Conservation (phyloP, 2,329 filamentous ascomycete species). For the Hymenoscyphus infarciens region DNA sequence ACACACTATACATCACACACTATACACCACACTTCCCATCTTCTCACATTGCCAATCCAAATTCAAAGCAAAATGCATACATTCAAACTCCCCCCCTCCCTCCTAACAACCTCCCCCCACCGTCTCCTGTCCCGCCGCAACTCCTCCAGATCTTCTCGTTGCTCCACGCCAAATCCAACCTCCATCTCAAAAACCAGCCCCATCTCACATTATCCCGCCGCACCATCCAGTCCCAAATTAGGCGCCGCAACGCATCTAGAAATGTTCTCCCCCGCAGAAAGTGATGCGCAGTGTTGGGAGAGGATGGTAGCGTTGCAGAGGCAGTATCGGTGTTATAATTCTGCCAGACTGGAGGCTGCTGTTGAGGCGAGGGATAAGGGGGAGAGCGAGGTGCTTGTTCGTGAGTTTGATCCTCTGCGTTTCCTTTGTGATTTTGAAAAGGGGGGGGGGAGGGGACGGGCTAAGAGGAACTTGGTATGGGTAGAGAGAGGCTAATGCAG, state of each 20-base stretch:
- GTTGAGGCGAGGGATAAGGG: constrained; percentile 29
- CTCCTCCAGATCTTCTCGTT: constrained; percentile 1
- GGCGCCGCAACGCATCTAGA: background rate
- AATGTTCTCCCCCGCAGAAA: constrained; percentile 10
- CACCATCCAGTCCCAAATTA: background rate
- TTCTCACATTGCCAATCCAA: background rate
- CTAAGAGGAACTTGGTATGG: no score
- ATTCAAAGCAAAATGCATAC: background rate
- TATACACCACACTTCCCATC: background rate
- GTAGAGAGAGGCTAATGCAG: constrained; percentile 7
- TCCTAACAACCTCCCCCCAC: background rate
- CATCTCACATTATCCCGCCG: background rate
- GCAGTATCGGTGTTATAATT: constrained; percentile 34
- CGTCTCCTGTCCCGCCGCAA: background rate
- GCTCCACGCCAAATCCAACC: background rate
- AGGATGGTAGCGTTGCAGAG: constrained; percentile 32
- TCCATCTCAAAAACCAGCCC: background rate
- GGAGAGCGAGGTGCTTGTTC: constrained; percentile 3
- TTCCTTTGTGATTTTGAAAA: background rate
- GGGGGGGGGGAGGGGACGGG: background rate
- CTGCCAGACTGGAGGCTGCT: constrained; percentile 33
- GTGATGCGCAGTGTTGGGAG: constrained; percentile 30
- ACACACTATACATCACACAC: background rate
- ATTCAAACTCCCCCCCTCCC: constrained; percentile 1
- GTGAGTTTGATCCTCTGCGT: background rate